Conservation (phyloP, 352 stramenopile genomes). For the Plasmopara halstedii region DNA sequence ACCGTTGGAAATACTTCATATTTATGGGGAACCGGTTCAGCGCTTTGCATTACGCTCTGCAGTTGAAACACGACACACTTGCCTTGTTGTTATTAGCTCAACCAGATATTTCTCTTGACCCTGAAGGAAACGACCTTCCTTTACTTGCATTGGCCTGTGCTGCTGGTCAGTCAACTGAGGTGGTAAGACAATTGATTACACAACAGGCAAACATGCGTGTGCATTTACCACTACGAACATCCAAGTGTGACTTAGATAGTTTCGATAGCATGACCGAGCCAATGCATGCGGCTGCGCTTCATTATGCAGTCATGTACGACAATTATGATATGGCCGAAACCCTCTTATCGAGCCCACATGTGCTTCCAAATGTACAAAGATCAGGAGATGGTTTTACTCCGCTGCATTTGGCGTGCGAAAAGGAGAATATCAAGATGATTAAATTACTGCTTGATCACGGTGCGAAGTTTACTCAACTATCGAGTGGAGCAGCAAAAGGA, state of each 20-base stretch:
- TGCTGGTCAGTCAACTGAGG: slow-evolving; percentile 29
- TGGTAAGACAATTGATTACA: slow-evolving; percentile 38
- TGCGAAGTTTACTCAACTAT: slow-evolving; percentile 43
- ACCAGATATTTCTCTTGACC: slow-evolving; percentile 22
- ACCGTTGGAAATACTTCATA: slow-evolving; percentile 35
- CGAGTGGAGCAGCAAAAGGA: slow-evolving; percentile 26
- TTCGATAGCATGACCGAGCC: slow-evolving; percentile 17
- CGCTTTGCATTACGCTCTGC: slow-evolving; percentile 51
- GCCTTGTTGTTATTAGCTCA: slow-evolving; percentile 26
- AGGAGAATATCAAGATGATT: slow-evolving; percentile 41
- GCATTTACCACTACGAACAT: slow-evolving; percentile 38
- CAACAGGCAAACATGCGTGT: slow-evolving; percentile 54
- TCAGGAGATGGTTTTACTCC: slow-evolving; percentile 59
- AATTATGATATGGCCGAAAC: slow-evolving; percentile 29
- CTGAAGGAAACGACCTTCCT: slow-evolving; percentile 49
- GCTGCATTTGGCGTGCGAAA: slow-evolving; percentile 54
- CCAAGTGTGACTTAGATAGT: slow-evolving; percentile 11
- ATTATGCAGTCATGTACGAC: slow-evolving; percentile 64
- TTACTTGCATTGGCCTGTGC: slow-evolving; percentile 49
- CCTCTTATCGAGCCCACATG: slow-evolving; percentile 25
- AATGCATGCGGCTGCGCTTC: slow-evolving; percentile 48
- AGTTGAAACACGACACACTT: slow-evolving; percentile 35
- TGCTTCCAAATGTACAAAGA: slow-evolving; percentile 50
- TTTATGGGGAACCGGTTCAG: slow-evolving; percentile 47
- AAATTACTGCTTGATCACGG: slow-evolving; percentile 41